Evolutionary conservation across 2,329 filamentous ascomycete genomes (phyloP).

Genomic region (Aspergillus brasiliensis): DNA sequence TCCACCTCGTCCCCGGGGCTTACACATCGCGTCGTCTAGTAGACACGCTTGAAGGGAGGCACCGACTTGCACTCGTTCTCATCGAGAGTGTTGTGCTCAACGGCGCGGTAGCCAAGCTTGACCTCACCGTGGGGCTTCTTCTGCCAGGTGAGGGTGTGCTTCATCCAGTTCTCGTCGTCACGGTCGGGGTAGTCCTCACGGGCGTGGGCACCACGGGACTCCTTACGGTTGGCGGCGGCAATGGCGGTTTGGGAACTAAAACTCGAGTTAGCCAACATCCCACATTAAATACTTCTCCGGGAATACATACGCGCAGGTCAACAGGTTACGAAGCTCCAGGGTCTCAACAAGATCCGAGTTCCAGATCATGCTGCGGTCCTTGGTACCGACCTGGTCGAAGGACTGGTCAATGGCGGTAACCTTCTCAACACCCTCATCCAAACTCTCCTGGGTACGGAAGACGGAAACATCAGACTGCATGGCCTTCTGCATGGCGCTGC

Average conservation of each 20-base stretch:
- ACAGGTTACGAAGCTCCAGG: slow-evolving; percentile 87
- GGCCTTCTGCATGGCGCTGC: slow-evolving; percentile 91
- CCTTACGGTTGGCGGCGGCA: slow-evolving; percentile 89
- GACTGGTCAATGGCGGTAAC: slow-evolving; percentile 80
- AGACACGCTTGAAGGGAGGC: slow-evolving; percentile 82
- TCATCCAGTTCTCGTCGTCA: slow-evolving; percentile 98
- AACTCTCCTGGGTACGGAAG: slow-evolving; percentile 89
- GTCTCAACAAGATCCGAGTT: slow-evolving; percentile 97
- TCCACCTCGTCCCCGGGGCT: slow-evolving; percentile 16
- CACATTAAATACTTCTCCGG: neutral
- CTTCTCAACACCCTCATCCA: slow-evolving; percentile 89
- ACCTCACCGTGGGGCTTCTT: slow-evolving; percentile 86
- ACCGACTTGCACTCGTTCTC: slow-evolving; percentile 96
- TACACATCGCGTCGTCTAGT: slow-evolving; percentile 39
- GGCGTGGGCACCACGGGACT: slow-evolving; percentile 95
- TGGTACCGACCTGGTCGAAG: slow-evolving; percentile 85
- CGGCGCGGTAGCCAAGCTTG: slow-evolving; percentile 81
- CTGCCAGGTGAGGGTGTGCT: slow-evolving; percentile 97
- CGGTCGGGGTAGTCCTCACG: slow-evolving; percentile 95
- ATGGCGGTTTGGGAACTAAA: slow-evolving; percentile 82
- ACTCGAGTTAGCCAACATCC: slow-evolving; percentile 11
- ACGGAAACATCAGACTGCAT: slow-evolving; percentile 98
- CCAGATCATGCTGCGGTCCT: slow-evolving; percentile 99
- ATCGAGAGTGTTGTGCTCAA: slow-evolving; percentile 81
- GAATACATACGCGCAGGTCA: slow-evolving; percentile 86